Conservation (phyloP, 2,329 filamentous ascomycete species). For the Ascochyta koolunga region DNA sequence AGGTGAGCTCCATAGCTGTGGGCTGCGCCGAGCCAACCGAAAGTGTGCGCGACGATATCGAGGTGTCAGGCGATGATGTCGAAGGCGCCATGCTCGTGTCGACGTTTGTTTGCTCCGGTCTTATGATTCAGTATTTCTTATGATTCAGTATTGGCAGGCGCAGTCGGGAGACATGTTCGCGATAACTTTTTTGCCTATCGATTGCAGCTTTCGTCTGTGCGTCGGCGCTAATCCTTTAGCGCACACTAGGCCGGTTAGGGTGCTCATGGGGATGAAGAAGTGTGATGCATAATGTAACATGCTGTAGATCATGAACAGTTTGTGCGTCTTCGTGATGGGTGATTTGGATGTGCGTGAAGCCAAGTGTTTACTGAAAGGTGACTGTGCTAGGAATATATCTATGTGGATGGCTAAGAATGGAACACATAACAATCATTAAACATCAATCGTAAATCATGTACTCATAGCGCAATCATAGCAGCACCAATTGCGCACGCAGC, state of each 20-base stretch:
- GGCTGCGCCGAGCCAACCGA: conserved; percentile 46
- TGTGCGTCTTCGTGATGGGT: no score
- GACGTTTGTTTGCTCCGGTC: not conserved
- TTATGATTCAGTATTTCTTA: not conserved
- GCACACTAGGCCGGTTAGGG: not conserved
- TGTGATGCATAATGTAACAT: no score
- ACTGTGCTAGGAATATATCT: not conserved
- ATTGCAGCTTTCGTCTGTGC: conserved; percentile 2
- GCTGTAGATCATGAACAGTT: no score
- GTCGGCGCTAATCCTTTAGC: not conserved
- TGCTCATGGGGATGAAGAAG: not conserved
- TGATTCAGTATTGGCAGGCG: not conserved
- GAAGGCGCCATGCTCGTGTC: conserved; percentile 39
- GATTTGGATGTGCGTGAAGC: no score
- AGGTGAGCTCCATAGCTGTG: conserved; percentile 41
- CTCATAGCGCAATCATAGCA: conserved; percentile 50
- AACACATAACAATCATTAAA: not conserved
- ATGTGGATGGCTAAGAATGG: not conserved
- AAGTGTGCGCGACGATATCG: conserved; percentile 49
- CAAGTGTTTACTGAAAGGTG: not conserved
- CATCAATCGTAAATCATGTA: not conserved
- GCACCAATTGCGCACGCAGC: conserved; percentile 40
- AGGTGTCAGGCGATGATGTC: conserved; percentile 46
- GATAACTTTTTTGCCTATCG: conserved; percentile 13
- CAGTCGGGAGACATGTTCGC: not conserved